Base-by-base conservation (phyloP, 2,329 filamentous ascomycete genomes). In the Epichloe festucae region DNA sequence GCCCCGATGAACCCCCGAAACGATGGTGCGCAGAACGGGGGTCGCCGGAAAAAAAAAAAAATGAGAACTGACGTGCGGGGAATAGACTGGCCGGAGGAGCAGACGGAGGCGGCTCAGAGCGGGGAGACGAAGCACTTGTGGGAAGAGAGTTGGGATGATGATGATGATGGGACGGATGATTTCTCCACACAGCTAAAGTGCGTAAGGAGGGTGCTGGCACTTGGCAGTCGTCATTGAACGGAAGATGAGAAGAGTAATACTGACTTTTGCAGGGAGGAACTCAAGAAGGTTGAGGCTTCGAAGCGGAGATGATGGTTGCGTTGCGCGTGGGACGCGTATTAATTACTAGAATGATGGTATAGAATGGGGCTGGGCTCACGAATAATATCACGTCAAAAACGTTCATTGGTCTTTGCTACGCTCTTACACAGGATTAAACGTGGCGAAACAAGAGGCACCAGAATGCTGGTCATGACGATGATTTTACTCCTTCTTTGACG, bases 61-160 rank as follows among this genome's bases (percentile, higher is more conserved):
- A 21, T 39, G 44, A 51, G 23, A 8, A 38, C 31, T 48, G 44
- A 51, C 34, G 31, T 4, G 31, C 31, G 31, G 8, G n/a, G 12
- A 36, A 38, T 61, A 95, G 93, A 97, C 71, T 98, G 93, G 93
- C 77, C 84, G 50, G 84, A 89, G 68, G 89, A 95, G 65, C 90
- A 95, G 65, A 88, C 88, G 55, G 89, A 96, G 66, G 85, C 84
- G 52, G 86, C 85, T 52, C 76, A 78, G 62, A 81, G 76, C 60
- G 84, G 83, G 63, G 80, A 83, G 54, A 76, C 74, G 57, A 73
- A 78, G 67, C 90, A 97, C 73, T 75, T 98, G 51, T 98, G 93
- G 93, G 93, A 98, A 71, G 93, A 98, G 77, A 96, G 89, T 76
- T 98, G 93, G 93, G 93, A 98, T 65, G 93, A 98, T 65, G 93